Conservation (phyloP, 176 grass and related monocot genomes). For the Tuctoria greenei region DNA sequence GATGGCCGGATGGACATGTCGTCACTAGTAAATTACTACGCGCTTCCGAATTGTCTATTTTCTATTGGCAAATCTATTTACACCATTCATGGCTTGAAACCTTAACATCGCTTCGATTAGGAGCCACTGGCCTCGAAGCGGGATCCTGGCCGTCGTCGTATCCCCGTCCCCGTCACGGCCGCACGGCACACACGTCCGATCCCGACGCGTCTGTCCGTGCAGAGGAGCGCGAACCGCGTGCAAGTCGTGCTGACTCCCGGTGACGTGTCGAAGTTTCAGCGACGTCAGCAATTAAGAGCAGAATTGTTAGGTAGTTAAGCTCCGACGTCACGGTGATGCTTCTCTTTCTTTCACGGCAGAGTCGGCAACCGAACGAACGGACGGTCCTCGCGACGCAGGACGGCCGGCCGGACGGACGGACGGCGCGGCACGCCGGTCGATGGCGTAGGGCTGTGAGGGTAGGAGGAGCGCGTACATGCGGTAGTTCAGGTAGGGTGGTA, state of each 20-base stretch:
- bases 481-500: neutral
- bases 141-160: neutral
- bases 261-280: neutral
- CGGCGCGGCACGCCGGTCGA: constrained; percentile 2
- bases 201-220: neutral
- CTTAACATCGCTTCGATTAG: too few species aligned
- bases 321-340: neutral
- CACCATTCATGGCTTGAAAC: too few species aligned
- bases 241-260: too few species aligned
- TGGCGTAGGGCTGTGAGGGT: neutral
- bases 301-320: neutral
- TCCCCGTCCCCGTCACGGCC: neutral
- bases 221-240: neutral
- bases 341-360: neutral
- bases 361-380: neutral
- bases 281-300: neutral
- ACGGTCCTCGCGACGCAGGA: neutral
- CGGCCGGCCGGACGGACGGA: neutral
- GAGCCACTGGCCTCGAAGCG: too few species aligned
- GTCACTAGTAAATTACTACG: too few species aligned
- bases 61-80: too few species aligned
- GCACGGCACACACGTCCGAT: neutral
- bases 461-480: neutral
- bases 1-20: too few species aligned
- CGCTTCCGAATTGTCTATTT: too few species aligned